Base-by-base conservation (phyloP, 2,329 filamentous ascomycete species). In the Paecilomyces niveus region DNA sequence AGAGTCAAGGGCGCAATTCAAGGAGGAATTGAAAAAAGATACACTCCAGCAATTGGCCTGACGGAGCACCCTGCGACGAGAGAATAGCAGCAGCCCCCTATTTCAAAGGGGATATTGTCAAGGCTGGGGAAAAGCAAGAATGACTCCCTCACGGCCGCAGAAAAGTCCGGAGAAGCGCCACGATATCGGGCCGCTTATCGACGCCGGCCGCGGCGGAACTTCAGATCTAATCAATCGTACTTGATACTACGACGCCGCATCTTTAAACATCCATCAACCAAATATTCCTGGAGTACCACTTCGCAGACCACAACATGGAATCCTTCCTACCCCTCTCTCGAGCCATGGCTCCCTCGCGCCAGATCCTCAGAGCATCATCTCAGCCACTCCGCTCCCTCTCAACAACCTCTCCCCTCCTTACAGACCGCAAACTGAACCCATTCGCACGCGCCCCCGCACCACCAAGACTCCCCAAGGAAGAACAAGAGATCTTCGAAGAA, bases 401-500 rank as follows among this genome's bases (percentile, higher is more conserved):
- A n/a, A 24, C 50, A 29, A 29, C 26, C 50, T 52, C 50, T 26
- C 57, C 62, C 22, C 55, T 57, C 50, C 62, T 57, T 51, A 60
- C 60, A 58, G 63, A 70, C 56, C 60, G 67, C 61, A 68, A 70
- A 50, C 65, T 70, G 4, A 62, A 68, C 32, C 64, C 70, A 24
- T 76, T 76, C 67, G 63, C 62, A 52, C 63, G 64, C 33, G 79
- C 80, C 11, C 90, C 93, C 24, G 77, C 90, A 7, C 94, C 94
- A 15, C 92, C 91, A 0, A 89, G 91, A 54, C 89, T 97, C 10
- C 91, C 93, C 6, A 86, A 91, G 67, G 86, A 90, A 74, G 88
- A 96, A 66, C 92, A 97, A 79, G 90, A 92, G 72, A 85, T 95
- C 64, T 96, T 94, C 73, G 92, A 97, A 76, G 83, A 86, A 50